Conservation (phyloP, 2,329 filamentous ascomycete species). For the Mycosphaerella arachidis region DNA sequence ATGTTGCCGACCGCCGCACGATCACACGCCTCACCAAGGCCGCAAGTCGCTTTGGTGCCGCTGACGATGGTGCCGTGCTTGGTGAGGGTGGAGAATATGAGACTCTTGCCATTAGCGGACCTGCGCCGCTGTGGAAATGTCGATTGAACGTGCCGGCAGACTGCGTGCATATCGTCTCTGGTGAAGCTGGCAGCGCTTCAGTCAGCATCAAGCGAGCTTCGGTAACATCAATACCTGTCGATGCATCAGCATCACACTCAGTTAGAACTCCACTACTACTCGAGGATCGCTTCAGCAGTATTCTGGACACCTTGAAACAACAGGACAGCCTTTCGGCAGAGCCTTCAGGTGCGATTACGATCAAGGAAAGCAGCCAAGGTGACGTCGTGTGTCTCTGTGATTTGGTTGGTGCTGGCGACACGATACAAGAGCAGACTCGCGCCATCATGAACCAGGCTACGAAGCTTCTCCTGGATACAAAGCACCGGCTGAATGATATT, state of each 20-base stretch:
- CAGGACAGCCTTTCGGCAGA: background rate
- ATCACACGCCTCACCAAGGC: constrained; percentile 49
- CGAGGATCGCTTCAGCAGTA: constrained; percentile 56
- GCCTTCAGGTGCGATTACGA: too few species aligned
- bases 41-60: constrained; percentile 63
- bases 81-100: constrained; percentile 97
- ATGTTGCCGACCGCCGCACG: constrained; percentile 59
- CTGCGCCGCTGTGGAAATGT: constrained; percentile 65
- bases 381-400: constrained; percentile 12
- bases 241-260: constrained; percentile 2
- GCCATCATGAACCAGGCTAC: constrained; percentile 38
- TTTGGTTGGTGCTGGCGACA: constrained; percentile 33
- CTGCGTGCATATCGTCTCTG: constrained; percentile 52
- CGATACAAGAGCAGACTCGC: constrained; percentile 38
- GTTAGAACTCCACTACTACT: constrained; percentile 61
- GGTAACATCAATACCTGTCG: constrained; percentile 31
- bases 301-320: constrained; percentile 28
- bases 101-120: constrained; percentile 82
- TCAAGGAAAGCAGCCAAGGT: background rate
- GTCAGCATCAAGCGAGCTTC: constrained; percentile 58
- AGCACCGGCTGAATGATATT: constrained; percentile 28
- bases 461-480: constrained; percentile 25
- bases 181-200: constrained; percentile 75
- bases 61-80: constrained; percentile 64
- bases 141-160: constrained; percentile 59